Conservation (phyloP, 306 rosid genomes). For the Sophora flavescens region DNA sequence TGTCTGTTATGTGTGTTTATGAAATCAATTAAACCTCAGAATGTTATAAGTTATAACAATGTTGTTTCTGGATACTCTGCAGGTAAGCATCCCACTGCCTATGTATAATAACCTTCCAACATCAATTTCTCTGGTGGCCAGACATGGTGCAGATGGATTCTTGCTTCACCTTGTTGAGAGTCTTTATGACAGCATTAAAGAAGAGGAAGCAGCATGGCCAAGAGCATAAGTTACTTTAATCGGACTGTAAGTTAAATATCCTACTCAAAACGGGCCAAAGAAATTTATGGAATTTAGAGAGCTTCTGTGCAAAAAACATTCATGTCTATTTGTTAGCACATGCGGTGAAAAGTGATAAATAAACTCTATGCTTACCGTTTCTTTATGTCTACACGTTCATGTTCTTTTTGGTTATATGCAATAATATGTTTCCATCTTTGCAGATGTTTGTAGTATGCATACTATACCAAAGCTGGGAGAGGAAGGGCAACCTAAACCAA, state of each 20-base stretch:
- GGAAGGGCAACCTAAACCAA: too few relatives aligned
- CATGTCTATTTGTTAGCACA: neutral
- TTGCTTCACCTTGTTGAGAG: slow-evolving; percentile 74
- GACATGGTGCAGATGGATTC: slow-evolving; percentile 80
- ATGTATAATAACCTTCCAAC: slow-evolving; percentile 68
- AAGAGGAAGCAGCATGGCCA: slow-evolving; percentile 42
- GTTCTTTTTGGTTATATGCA: neutral
- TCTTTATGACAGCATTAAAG: slow-evolving; percentile 59
- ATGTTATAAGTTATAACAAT: slow-evolving; percentile 9
- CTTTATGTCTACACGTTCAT: neutral
- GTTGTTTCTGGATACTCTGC: slow-evolving; percentile 27
- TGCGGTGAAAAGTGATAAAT: neutral
- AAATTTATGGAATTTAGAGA: too few relatives aligned
- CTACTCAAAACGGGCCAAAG: neutral
- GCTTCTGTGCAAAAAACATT: too few relatives aligned
- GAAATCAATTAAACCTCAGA: slow-evolving; percentile 9
- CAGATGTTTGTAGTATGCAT: neutral
- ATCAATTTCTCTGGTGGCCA: slow-evolving; percentile 81
- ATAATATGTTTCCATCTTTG: neutral
- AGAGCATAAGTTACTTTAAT: slow-evolving; percentile 11
- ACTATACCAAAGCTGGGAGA: too few relatives aligned
- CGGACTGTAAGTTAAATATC: neutral
- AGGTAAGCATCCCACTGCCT: slow-evolving; percentile 90
- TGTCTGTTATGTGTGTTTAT: slow-evolving; percentile 4
- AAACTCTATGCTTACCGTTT: neutral